Conservation (phyloP, 345 rosid genomes). For the Eucalyptus rudis region DNA sequence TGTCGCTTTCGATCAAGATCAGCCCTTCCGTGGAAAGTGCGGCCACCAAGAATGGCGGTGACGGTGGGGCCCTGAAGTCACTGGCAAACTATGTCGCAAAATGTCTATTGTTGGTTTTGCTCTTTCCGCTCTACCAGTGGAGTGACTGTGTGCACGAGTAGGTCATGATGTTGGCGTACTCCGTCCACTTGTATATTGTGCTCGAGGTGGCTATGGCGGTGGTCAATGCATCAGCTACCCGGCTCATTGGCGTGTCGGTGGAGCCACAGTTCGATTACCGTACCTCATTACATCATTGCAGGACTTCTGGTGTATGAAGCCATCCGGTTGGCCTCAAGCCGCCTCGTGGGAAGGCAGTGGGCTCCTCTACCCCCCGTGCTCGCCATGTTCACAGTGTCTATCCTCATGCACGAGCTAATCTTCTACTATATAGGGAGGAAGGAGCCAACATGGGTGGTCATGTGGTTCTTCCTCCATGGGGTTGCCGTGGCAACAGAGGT, state of each 20-base stretch:
- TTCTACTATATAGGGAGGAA: no score
- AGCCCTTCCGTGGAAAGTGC: not conserved
- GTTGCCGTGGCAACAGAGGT: no score
- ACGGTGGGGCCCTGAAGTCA: not conserved
- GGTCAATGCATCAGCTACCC: not conserved
- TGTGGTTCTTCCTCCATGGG: no score
- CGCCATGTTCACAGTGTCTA: slow-evolving; percentile 2
- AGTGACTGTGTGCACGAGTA: not conserved
- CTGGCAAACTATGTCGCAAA: not conserved
- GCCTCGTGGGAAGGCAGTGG: not conserved
- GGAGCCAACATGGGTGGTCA: no score
- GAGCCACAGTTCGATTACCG: slow-evolving; percentile 9
- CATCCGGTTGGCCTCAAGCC: not conserved
- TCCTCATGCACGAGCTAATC: slow-evolving; percentile 6
- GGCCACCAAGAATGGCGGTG: not conserved
- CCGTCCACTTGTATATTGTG: not conserved
- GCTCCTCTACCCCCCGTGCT: not conserved
- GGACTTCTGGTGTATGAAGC: slow-evolving; percentile 9
- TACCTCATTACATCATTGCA: slow-evolving; percentile 5
- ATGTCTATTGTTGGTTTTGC: not conserved
- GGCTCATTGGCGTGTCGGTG: not conserved
- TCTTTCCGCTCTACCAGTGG: not conserved
- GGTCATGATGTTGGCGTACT: not conserved
- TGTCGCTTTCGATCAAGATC: slow-evolving; percentile 4
- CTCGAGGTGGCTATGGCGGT: not conserved